phyloP scores from a whole-genome alignment of 2,329 filamentous ascomycete genomes.

The Aureobasidium sp. region DNA sequence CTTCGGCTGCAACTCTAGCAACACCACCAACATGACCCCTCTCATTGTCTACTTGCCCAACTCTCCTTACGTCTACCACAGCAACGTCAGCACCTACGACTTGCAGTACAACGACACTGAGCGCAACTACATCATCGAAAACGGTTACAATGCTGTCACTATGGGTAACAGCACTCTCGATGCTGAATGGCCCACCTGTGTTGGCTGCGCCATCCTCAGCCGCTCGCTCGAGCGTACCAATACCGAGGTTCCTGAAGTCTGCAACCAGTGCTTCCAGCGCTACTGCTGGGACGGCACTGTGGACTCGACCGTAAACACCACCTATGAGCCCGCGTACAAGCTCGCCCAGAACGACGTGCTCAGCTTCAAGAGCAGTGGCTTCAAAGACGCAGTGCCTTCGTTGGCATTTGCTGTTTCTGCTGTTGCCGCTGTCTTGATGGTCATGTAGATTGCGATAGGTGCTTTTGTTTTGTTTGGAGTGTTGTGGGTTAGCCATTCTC shows the following conservation, averaged over 20 bases:
- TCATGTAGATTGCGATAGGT: constrained; percentile 1
- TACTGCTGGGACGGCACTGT: constrained; percentile 93
- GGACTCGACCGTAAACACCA: constrained; percentile 30
- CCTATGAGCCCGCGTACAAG: constrained; percentile 15
- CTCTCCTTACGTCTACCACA: constrained; percentile 55
- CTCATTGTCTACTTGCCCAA: constrained; percentile 86
- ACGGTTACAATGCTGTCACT: constrained; percentile 79
- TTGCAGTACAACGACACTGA: constrained; percentile 55
- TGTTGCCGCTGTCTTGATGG: neutral
- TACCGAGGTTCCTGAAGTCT: constrained; percentile 62
- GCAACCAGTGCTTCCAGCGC: constrained; percentile 64
- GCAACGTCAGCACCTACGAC: constrained; percentile 75
- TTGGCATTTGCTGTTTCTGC: neutral
- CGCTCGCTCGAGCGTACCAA: constrained; percentile 67
- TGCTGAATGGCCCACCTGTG: constrained; percentile 69
- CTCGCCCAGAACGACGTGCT: constrained; percentile 9
- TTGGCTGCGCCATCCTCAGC: constrained; percentile 78
- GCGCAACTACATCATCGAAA: constrained; percentile 74
- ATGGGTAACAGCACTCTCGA: constrained; percentile 74
- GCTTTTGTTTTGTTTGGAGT: neutral
- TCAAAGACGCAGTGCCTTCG: neutral
- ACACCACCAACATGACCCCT: constrained; percentile 54
- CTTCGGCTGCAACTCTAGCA: constrained; percentile 67
- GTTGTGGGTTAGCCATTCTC: neutral
- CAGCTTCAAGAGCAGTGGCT: neutral